Evolutionary conservation across 371 early-diverging fungal genomes (phyloP).

Genomic region (Capillidium rhysosporum): DNA sequence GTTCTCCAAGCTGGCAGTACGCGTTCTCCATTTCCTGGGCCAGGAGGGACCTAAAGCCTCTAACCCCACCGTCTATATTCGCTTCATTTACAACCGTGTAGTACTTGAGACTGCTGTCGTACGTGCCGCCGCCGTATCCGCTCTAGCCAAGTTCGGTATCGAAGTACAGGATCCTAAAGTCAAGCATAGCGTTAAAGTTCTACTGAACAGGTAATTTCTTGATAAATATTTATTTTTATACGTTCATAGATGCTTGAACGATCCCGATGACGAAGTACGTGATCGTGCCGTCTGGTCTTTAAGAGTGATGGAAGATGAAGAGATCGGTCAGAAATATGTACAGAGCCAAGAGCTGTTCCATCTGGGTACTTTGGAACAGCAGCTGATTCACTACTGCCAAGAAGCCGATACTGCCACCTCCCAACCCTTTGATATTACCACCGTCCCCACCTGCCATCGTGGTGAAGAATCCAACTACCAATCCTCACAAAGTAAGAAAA

Average conservation of each 20-base stretch:
- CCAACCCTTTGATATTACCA: slow-evolving; percentile 48
- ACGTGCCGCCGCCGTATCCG: slow-evolving; percentile 92
- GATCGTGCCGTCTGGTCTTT: slow-evolving; percentile 88
- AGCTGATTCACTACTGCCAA: slow-evolving; percentile 61
- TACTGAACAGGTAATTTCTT: slow-evolving; percentile 42
- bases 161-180: slow-evolving; percentile 50
- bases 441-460: slow-evolving; percentile 34
- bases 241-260: slow-evolving; percentile 69
- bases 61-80: slow-evolving; percentile 84
- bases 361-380: slow-evolving; percentile 67
- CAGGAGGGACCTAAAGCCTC: slow-evolving; percentile 81
- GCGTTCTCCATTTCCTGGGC: slow-evolving; percentile 85
- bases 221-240: not conserved
- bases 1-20: slow-evolving; percentile 87
- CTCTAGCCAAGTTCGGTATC: slow-evolving; percentile 84
- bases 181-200: slow-evolving; percentile 57
- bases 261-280: slow-evolving; percentile 94
- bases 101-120: slow-evolving; percentile 93
- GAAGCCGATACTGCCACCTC: slow-evolving; percentile 30
- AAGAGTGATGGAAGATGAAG: slow-evolving; percentile 44
- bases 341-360: slow-evolving; percentile 25
- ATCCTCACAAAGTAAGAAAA: not conserved
- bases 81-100: slow-evolving; percentile 96
- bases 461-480: not conserved
- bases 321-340: slow-evolving; percentile 30